phyloP scores from a whole-genome alignment of 1,139 yeast genomes.

The Saccharomycopsis hybrid region DNA sequence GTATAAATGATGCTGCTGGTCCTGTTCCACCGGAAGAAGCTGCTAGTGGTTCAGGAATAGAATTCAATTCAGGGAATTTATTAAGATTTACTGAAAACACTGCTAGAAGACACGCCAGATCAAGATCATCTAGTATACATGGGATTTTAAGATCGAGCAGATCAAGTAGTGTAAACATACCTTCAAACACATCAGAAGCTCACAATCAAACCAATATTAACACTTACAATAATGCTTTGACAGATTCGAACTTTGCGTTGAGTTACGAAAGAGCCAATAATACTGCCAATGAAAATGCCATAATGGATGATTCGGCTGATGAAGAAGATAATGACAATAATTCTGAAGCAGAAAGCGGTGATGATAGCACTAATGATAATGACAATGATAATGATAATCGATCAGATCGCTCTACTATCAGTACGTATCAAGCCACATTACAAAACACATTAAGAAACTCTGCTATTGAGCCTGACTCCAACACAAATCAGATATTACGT shows the following conservation, averaged over 20 bases:
- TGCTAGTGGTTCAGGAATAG: neutral
- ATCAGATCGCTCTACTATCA: neutral
- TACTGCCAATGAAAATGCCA: neutral
- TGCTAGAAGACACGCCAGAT: neutral
- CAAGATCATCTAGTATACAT: constrained; percentile 8
- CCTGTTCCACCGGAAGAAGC: no score
- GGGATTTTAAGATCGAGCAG: constrained; percentile 19
- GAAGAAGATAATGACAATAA: neutral
- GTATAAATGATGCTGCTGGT: no score
- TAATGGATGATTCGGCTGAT: constrained; percentile 2
- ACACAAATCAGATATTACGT: constrained; percentile 12
- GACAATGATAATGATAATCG: constrained; percentile 2
- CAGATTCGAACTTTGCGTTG: constrained; percentile 1
- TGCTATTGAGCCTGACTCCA: constrained; percentile 17
- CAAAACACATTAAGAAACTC: constrained; percentile 18
- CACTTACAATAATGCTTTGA: constrained; percentile 12
- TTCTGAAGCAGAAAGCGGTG: neutral
- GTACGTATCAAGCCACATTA: constrained; percentile 10
- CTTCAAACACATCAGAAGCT: neutral
- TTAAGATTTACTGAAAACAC: neutral
- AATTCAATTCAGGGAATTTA: neutral
- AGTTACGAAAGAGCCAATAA: neutral
- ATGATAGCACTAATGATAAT: neutral
- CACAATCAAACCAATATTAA: constrained; percentile 11
- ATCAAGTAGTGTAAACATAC: constrained; percentile 4